Base-by-base conservation (phyloP, 805 yeast genomes). In the Zygosaccharomyces kombuchaensis region DNA sequence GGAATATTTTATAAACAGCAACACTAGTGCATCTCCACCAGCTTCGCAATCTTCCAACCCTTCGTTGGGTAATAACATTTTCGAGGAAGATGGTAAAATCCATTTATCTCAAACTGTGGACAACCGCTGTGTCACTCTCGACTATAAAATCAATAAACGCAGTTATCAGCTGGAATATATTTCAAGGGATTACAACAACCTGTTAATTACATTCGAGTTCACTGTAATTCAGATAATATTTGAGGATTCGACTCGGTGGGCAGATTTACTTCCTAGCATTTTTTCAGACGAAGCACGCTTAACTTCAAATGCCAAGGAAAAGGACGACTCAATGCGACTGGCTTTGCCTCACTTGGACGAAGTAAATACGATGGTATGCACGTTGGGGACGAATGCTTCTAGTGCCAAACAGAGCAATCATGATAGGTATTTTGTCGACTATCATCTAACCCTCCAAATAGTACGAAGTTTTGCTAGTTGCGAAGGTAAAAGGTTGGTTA, bases 391-490 rank as follows among this genome's bases (percentile, higher is more conserved):
- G 5, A 50, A 47, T 9, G n/a, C 47, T 17, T 30, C 40, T 14
- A 36, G 46, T 34, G 42, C 55, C 9, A 43, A 31, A 26, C 47
- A 46, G 14, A 32, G 43, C 5, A 42, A 46, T 1, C 45, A 48
- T 14, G 36, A 48, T 8, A 47, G 47, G 23, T 44, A 48, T n/a
- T 53, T 42, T 50, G 57, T 56, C 7, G 64, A 59, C 35, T 51
- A 52, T 35, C 45, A 52, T 12, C 42, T 58, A 30, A 51, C 55
- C 22, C 38, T 54, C n/a, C 36, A 47, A 19, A 39, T 59, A 27
- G 50, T 47, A 4, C 44, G 46, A 35, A 38, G 34, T 1, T 53
- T 58, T 36, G 31, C 46, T 5, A 45, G 46, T 25, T 44, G 49
- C 9, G 41, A 44, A 2, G 45, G 46, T 10, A 57, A 58, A 37